Conservation (phyloP, 2,329 filamentous ascomycete species). For the Pestalotiopsis sp. region DNA sequence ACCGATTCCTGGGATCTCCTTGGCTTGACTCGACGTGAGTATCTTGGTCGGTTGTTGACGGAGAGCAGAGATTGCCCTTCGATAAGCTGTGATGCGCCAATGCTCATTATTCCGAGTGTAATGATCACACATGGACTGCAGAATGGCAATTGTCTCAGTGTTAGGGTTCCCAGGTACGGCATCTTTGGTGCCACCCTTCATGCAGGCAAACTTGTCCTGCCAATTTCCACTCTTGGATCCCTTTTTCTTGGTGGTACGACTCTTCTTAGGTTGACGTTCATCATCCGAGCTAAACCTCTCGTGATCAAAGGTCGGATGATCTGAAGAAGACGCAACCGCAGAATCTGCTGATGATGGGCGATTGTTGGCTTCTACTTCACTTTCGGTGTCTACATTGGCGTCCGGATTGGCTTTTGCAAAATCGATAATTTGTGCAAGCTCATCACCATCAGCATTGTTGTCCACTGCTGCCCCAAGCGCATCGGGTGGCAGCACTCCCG, state of each 20-base stretch:
- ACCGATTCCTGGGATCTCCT: slow-evolving; percentile 70
- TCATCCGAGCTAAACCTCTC: slow-evolving; percentile 15
- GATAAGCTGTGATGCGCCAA: slow-evolving; percentile 77
- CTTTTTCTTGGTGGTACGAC: slow-evolving; percentile 20
- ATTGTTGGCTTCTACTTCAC: slow-evolving; percentile 36
- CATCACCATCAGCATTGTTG: slow-evolving; percentile 43
- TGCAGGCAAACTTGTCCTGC: slow-evolving; percentile 57
- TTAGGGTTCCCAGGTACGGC: slow-evolving; percentile 66
- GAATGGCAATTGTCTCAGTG: slow-evolving; percentile 70
- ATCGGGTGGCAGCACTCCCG: neutral
- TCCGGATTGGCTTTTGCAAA: slow-evolving; percentile 63
- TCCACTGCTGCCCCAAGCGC: neutral
- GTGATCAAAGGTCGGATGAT: slow-evolving; percentile 23
- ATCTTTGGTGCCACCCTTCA: slow-evolving; percentile 51
- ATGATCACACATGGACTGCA: slow-evolving; percentile 79
- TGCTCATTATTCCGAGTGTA: slow-evolving; percentile 76
- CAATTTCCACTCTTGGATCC: slow-evolving; percentile 28
- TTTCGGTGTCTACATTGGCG: slow-evolving; percentile 53
- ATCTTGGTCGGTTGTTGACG: slow-evolving; percentile 67
- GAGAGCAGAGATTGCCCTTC: slow-evolving; percentile 75
- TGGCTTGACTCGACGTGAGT: slow-evolving; percentile 69
- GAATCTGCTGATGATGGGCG: neutral
- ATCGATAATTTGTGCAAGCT: slow-evolving; percentile 66
- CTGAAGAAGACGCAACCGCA: neutral
- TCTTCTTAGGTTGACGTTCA: slow-evolving; percentile 24